Conservation (phyloP, 345 rosid genomes). For the Pugionium cornutum region DNA sequence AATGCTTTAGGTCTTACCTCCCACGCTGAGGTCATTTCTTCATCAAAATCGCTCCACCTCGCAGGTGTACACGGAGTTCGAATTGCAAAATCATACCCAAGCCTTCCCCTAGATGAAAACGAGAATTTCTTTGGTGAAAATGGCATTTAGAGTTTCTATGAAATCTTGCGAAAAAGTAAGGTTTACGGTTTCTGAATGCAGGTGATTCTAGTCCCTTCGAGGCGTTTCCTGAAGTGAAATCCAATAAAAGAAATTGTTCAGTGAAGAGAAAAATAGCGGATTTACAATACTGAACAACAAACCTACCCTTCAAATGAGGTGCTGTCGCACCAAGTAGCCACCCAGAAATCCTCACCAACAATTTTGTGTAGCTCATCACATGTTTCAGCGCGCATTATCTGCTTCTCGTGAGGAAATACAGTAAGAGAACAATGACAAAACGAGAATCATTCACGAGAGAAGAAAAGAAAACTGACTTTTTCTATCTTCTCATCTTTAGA, state of each 20-base stretch:
- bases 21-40: conserved; percentile 90
- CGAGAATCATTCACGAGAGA: conserved; percentile 17
- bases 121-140: conserved; percentile 7
- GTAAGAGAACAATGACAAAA: conserved; percentile 20
- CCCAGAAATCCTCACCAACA: conserved; percentile 96
- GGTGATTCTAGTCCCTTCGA: conserved; percentile 95
- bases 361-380: conserved; percentile 74
- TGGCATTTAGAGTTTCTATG: neutral
- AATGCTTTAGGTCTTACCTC: conserved; percentile 56
- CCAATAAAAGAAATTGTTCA: too few relatives aligned
- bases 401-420: conserved; percentile 32
- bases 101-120: conserved; percentile 52
- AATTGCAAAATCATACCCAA: conserved; percentile 80
- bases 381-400: conserved; percentile 72
- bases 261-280: conserved; percentile 1
- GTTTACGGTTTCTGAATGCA: conserved; percentile 57
- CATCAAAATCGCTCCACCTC: conserved; percentile 90
- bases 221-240: conserved; percentile 86
- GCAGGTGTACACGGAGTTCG: conserved; percentile 92
- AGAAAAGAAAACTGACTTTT: conserved; percentile 52
- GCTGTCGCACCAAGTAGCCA: conserved; percentile 93
- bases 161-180: conserved; percentile 1
- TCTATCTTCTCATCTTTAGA: conserved; percentile 66
- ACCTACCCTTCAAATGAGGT: conserved; percentile 72
- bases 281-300: conserved; percentile 27